Percentiles rank a stretch among this genome's conserved stretches.
Evolutionary conservation across 768 basidiomycete genomes (phyloP).

Genomic region (Naganishia vishniacii): DNA sequence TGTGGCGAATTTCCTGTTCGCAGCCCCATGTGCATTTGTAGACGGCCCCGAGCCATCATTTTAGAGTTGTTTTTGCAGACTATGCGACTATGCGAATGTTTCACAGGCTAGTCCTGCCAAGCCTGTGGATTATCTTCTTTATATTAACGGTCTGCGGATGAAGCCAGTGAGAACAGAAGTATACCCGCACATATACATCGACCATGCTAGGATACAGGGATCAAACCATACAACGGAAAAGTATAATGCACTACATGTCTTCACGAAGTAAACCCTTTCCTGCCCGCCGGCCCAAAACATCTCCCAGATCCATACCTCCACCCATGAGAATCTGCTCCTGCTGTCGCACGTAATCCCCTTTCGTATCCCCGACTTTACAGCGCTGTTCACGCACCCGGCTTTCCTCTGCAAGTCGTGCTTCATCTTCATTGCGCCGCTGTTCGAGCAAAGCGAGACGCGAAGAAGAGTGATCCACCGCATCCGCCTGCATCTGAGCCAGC

Average conservation of each 20-base stretch:
- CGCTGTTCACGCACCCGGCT: slow-evolving; percentile 57
- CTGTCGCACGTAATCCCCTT: slow-evolving; percentile 71
- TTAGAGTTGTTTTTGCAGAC: no score
- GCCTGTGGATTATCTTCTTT: no score
- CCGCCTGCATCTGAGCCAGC: slow-evolving; percentile 80
- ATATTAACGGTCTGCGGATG: no score
- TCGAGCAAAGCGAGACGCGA: slow-evolving; percentile 70
- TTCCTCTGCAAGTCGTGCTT: slow-evolving; percentile 68
- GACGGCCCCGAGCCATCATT: no score
- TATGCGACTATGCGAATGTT: no score
- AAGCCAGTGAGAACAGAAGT: no score
- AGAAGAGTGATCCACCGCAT: slow-evolving; percentile 62
- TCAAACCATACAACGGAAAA: background rate
- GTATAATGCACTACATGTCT: slow-evolving; percentile 1
- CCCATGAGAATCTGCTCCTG: slow-evolving; percentile 83
- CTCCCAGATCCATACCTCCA: slow-evolving; percentile 51
- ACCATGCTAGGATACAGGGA: background rate
- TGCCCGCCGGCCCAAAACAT: slow-evolving; percentile 43
- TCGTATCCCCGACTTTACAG: slow-evolving; percentile 61
- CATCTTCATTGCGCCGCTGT: slow-evolving; percentile 67
- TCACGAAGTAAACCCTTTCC: slow-evolving; percentile 47
- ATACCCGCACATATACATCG: no score
- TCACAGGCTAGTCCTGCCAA: no score
- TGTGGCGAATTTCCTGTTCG: no score
- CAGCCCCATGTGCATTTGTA: no score